Evolutionary conservation across 108 stramenopile genomes (phyloP), one percentile per base, ranked within the genome.

Genomic region (Fistulifera solaris): DNA sequence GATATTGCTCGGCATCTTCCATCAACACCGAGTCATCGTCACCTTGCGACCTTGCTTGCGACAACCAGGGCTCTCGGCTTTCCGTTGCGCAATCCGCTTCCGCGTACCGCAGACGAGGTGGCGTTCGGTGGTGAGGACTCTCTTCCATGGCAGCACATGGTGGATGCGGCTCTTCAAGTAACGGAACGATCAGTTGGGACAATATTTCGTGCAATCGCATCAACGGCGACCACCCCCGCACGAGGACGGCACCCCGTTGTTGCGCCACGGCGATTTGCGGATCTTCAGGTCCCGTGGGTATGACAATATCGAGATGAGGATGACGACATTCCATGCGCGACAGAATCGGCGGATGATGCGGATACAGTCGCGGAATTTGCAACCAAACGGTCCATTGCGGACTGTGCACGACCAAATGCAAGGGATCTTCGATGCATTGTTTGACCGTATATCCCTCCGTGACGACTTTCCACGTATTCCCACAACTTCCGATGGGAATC

Each of bases 361-460:
- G 83, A 62, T 80, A 85, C 83, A 85, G 81, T 49, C 83, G 61
- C 38, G 83, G 83, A 28, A 85, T 63, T 45, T 71, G 75, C 63
- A 85, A 68, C 52, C 48, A 52, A 26, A 81, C 38, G 50, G 24
- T 8, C 25, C 51, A 27, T 10, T 38, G 17, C 41, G 47, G 64
- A 45, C 53, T 56, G 28, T 53, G 61, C 44, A 83, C 47, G 1
- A 64, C 52, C 47, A 84, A 35, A 16, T 66, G 67, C 28, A 83
- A 55, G 38, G 49, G 43, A n/a, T 5, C 40, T 28, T 42, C 14
- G 23, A 35, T 27, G 21, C 41, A 31, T 17, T 27, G 16, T 16
- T 52, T 16, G 12, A 38, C 38, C 21, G 26, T 46, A 35, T 21
- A 24, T 11, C 38, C 18, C 40, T 22, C 50, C 5, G 11, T 25